Conservation (phyloP, 192 early-diverging fungal genomes). For the Paraglomus occultum region DNA sequence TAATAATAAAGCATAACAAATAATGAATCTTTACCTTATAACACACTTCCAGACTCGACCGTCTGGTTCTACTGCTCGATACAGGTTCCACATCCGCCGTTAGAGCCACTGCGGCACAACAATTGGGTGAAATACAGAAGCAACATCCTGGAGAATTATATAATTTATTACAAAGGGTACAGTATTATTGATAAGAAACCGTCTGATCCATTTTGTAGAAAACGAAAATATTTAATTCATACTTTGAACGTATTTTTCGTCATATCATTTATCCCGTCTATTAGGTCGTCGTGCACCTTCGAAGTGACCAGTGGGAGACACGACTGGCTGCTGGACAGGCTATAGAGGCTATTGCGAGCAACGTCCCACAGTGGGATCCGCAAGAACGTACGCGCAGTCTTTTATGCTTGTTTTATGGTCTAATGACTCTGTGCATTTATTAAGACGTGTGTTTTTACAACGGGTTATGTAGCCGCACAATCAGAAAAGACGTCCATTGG, state of each 20-base stretch:
- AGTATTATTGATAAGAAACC: not conserved
- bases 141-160: conserved; percentile 93
- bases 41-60: conserved; percentile 69
- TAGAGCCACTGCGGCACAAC: conserved; percentile 87
- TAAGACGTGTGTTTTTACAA: too few relatives aligned
- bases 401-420: too few relatives aligned
- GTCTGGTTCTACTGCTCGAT: conserved; percentile 89
- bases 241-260: not conserved
- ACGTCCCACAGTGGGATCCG: conserved; percentile 87
- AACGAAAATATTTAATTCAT: conserved; percentile 11
- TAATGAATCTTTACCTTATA: too few relatives aligned
- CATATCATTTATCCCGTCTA: not conserved
- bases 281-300: conserved; percentile 80
- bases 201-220: conserved; percentile 31
- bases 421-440: too few relatives aligned
- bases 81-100: conserved; percentile 90
- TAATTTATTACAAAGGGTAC: conserved; percentile 73
- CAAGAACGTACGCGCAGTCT: conserved; percentile 26
- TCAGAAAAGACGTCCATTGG: conserved; percentile 20
- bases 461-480: conserved; percentile 14
- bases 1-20: too few relatives aligned
- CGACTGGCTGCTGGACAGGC: conserved; percentile 92
- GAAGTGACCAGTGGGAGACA: conserved; percentile 92
- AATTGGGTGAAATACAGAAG: conserved; percentile 92
- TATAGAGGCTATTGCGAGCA: conserved; percentile 84